Percentiles rank a stretch among this genome's conserved stretches.
Conservation (phyloP, 768 basidiomycete genomes). For the Dictyophora rubrovolvata region DNA sequence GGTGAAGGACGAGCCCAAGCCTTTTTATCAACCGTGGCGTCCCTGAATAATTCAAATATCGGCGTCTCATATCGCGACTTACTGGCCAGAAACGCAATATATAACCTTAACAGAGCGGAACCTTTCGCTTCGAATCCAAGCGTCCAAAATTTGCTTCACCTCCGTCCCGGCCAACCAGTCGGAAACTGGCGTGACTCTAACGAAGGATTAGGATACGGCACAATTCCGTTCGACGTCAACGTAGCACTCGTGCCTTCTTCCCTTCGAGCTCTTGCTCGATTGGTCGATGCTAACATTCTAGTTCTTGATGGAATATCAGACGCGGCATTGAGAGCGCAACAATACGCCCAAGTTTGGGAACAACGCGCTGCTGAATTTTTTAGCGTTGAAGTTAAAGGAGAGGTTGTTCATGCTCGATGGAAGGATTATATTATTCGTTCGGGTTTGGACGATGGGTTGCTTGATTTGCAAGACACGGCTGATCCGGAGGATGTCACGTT, state of each 20-base stretch:
- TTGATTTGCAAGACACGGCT: constrained; percentile 11
- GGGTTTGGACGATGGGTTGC: constrained; percentile 23
- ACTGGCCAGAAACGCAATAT: constrained; percentile 23
- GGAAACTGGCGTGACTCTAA: constrained; percentile 38
- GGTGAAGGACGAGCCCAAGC: constrained; percentile 24
- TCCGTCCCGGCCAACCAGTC: constrained; percentile 30
- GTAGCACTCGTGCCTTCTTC: constrained; percentile 33
- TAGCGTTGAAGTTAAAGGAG: constrained; percentile 22
- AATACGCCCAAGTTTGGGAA: constrained; percentile 29
- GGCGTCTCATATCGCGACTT: constrained; percentile 23
- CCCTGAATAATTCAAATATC: constrained; percentile 30
- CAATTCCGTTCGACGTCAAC: constrained; percentile 36
- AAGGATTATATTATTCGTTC: constrained; percentile 26
- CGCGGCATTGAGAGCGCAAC: constrained; percentile 14
- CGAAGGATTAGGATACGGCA: constrained; percentile 32
- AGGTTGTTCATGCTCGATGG: constrained; percentile 23
- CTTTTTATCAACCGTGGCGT: constrained; percentile 26
- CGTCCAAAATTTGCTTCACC: constrained; percentile 24
- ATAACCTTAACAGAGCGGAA: constrained; percentile 28
- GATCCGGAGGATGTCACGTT: constrained; percentile 21
- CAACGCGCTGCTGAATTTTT: constrained; percentile 26
- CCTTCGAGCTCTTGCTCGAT: constrained; percentile 25
- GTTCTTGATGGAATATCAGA: background rate
- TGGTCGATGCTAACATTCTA: constrained; percentile 23
- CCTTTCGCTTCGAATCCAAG: constrained; percentile 27